phyloP scores from a whole-genome alignment of 305 asterid genomes.

The Stenogyne calaminthoides region DNA sequence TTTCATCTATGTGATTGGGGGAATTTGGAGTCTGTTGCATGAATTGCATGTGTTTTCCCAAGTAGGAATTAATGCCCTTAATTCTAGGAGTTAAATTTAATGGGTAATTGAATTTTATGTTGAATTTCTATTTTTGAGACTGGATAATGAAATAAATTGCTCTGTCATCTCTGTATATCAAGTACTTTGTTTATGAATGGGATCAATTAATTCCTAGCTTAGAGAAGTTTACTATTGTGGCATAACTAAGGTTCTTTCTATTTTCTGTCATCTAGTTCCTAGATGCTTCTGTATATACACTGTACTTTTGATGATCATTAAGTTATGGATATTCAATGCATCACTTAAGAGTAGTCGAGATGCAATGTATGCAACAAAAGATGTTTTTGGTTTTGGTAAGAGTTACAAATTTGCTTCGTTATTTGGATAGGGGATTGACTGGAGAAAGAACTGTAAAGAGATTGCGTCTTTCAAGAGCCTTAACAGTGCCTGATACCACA shows the following conservation, averaged over 20 bases:
- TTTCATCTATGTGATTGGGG: too few relatives aligned
- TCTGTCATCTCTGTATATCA: neutral
- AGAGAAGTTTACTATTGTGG: neutral
- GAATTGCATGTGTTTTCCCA: neutral
- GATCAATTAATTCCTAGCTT: neutral
- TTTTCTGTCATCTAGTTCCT: too few relatives aligned
- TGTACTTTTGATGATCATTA: neutral
- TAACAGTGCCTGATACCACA: slow-evolving; percentile 85
- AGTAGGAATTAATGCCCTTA: too few relatives aligned
- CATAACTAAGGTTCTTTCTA: neutral
- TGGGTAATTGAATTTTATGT: neutral
- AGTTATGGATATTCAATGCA: neutral
- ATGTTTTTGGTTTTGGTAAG: slow-evolving; percentile 8
- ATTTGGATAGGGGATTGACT: slow-evolving; percentile 61
- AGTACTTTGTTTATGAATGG: neutral
- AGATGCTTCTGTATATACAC: too few relatives aligned
- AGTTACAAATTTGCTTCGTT: slow-evolving; percentile 19
- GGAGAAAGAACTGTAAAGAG: slow-evolving; percentile 97
- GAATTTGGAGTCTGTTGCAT: neutral
- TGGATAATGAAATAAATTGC: neutral
- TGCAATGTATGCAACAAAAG: neutral
- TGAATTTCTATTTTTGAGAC: neutral
- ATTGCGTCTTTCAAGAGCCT: slow-evolving; percentile 81
- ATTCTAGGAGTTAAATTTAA: neutral
- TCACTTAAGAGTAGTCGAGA: neutral